Conservation (phyloP, 2,329 filamentous ascomycete genomes). For the Aspergillus novofumigatus region DNA sequence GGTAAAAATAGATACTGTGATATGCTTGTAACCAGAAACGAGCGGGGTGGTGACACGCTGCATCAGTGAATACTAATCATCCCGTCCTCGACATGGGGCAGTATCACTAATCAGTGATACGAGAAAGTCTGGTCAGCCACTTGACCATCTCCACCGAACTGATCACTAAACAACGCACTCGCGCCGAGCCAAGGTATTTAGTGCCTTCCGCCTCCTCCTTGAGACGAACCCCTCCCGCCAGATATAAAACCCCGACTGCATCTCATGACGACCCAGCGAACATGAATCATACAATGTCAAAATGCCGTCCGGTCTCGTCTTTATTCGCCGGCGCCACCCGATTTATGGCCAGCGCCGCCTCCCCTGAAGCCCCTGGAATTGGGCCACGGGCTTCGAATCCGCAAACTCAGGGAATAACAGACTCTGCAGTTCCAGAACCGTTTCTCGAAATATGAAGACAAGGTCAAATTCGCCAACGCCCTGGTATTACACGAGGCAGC, state of each 20-base stretch:
- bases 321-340: constrained; percentile 23
- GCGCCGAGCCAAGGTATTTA: neutral
- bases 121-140: neutral
- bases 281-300: neutral
- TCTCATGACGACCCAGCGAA: neutral
- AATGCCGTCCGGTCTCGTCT: constrained; percentile 4
- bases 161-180: neutral
- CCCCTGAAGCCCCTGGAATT: constrained; percentile 10
- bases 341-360: constrained; percentile 18
- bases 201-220: neutral
- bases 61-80: neutral
- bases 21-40: too few relatives aligned
- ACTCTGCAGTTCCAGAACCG: constrained; percentile 5
- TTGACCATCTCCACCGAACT: neutral
- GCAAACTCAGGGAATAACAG: constrained; percentile 15
- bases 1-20: neutral
- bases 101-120: neutral
- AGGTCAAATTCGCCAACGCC: constrained; percentile 13
- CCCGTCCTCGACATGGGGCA: neutral
- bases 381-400: constrained; percentile 15
- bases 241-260: neutral
- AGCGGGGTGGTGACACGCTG: neutral
- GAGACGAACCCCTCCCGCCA: neutral
- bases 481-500: constrained; percentile 11
- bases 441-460: constrained; percentile 3